These are phyloP conservation scores for Golovinomyces cichoracearum DNA, from an alignment of 2,329 filamentous ascomycete species.

Conservation along the genomic window DNA sequence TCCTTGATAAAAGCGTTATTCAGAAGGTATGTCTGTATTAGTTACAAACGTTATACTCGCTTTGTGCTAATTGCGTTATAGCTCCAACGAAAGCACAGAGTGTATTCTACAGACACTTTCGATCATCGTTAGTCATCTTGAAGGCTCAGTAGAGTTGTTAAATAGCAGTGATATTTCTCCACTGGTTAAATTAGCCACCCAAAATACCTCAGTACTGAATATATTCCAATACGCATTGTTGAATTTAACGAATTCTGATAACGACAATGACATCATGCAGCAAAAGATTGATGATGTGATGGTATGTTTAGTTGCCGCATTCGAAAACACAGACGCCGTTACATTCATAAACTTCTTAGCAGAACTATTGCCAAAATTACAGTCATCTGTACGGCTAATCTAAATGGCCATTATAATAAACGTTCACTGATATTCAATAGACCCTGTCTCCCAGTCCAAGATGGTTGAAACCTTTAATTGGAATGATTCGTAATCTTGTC, in stretches of 20 bases:
- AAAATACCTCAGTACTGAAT: slow-evolving; percentile 27
- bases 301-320: slow-evolving; percentile 24
- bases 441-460: slow-evolving; percentile 22
- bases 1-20: slow-evolving; percentile 27
- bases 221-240: slow-evolving; percentile 32
- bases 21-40: slow-evolving; percentile 21
- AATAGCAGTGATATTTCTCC: slow-evolving; percentile 25
- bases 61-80: slow-evolving; percentile 11
- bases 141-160: slow-evolving; percentile 25
- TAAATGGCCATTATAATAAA: not conserved
- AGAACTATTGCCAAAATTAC: slow-evolving; percentile 24
- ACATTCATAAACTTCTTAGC: slow-evolving; percentile 33
- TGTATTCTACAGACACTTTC: slow-evolving; percentile 31
- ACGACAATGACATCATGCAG: slow-evolving; percentile 14
- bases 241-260: slow-evolving; percentile 19
- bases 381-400: slow-evolving; percentile 20
- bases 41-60: not conserved
- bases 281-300: slow-evolving; percentile 24
- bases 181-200: slow-evolving; percentile 29
- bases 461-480: slow-evolving; percentile 26
- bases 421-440: slow-evolving; percentile 15
- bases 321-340: slow-evolving; percentile 32
- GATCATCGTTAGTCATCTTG: slow-evolving; percentile 25
- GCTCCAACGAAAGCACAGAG: slow-evolving; percentile 25
- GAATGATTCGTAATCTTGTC: slow-evolving; percentile 27